Evolutionary conservation across 2,329 filamentous ascomycete genomes (phyloP), one percentile per base, ranked within the genome.

Genomic region (Aspergillus clavatus): DNA sequence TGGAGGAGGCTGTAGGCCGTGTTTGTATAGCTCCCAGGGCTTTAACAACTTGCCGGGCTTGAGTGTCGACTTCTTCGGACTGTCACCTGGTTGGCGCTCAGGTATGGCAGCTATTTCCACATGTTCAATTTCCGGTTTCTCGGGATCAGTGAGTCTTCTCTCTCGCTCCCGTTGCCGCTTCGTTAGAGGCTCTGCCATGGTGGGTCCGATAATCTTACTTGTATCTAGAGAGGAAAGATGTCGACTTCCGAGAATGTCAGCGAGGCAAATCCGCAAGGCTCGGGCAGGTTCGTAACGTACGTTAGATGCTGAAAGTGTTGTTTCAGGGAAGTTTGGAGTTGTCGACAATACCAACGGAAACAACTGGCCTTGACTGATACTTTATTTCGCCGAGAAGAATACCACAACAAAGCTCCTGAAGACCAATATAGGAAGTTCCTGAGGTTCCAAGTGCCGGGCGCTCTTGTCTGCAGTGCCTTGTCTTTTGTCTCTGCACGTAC

Each of bases 121-220:
- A 42, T 47, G 44, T 28, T 50, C 37, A 29, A 36, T 12, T 19
- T 47, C 37, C 1, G 47, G 43, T 6, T 8, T 31, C 10, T 43
- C 43, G 14, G 12, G 7, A 3, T 31, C 35, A 7, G 33, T 39
- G 21, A 16, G 12, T 14, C 16, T 18, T 35, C 16, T 14, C 18
- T 10, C 10, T 35, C 16, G 31, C 7, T 18, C 31, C 18, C 18
- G n/a, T 35, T 18, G 31, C 31, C 16, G 16, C 11, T 8, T 35
- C 31, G 7, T 7, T 35, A 16, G 18, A 10, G 31, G 14, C 31
- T 3, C 14, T 16, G 19, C 19, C 31, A 18, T 35, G 29, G 29
- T 16, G 14, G 14, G 5, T 33, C 7, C n/a, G 18, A 18, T 7
- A 14, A 8, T 33, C 14, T 33, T 16, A 7, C 10, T 16, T 33